Percentiles rank a stretch among this genome's conserved stretches.
These are phyloP conservation scores for Petasospora fabianii DNA, from an alignment of 1,139 yeast species.

Conservation along the genomic window DNA sequence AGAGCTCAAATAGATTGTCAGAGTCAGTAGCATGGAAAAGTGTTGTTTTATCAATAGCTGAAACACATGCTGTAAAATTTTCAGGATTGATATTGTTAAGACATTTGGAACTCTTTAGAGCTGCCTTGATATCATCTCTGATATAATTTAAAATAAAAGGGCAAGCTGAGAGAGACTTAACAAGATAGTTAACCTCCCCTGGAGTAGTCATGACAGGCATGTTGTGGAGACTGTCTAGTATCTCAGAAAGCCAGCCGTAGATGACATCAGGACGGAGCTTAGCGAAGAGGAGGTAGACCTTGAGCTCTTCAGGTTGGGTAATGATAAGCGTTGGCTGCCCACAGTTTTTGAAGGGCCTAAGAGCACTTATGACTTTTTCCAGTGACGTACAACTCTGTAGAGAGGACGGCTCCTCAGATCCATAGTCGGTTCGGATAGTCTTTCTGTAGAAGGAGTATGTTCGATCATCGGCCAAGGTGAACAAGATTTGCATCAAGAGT, in stretches of 20 bases:
- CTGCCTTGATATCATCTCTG: neutral
- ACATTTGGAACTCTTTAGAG: neutral
- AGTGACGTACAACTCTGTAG: too few relatives aligned
- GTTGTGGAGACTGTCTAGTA: neutral
- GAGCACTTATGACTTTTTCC: neutral
- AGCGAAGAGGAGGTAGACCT: conserved; percentile 1
- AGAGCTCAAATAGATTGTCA: neutral
- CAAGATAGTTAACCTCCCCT: neutral
- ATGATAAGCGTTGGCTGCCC: neutral
- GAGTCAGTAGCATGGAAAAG: neutral
- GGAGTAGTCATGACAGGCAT: neutral
- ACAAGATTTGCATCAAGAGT: neutral
- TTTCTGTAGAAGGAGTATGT: conserved; percentile 2
- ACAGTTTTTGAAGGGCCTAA: neutral
- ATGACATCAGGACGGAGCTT: neutral
- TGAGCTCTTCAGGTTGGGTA: conserved; percentile 1
- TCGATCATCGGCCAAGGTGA: conserved; percentile 2
- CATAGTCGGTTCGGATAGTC: neutral
- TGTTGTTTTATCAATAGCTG: neutral
- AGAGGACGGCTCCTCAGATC: neutral
- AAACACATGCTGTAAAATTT: neutral
- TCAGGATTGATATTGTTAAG: neutral
- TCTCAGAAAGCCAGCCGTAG: neutral
- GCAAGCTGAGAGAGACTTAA: neutral
- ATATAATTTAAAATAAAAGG: neutral